These are phyloP conservation scores for Lipomyces yamanashiensis DNA, from an alignment of 805 yeast genomes.

Conservation along the genomic window DNA sequence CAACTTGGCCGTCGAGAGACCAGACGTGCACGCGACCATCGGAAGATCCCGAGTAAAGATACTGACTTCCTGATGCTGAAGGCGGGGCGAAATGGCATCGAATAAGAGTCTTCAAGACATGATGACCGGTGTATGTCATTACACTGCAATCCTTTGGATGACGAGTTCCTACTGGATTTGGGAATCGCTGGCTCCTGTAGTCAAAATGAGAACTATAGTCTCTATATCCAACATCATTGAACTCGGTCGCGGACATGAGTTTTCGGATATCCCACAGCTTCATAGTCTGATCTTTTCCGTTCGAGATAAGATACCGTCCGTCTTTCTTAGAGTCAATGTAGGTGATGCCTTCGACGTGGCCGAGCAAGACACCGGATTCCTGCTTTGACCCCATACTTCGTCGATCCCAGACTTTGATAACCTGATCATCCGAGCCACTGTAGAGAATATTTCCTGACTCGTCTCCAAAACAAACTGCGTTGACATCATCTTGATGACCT, in stretches of 20 bases:
- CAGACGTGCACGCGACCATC: constrained; percentile 42
- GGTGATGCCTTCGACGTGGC: constrained; percentile 44
- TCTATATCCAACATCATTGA: constrained; percentile 13
- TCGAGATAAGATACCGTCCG: constrained; percentile 41
- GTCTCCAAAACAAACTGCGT: constrained; percentile 41
- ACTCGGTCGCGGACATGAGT: constrained; percentile 28
- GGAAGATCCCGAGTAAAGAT: constrained; percentile 43
- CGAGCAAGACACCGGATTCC: constrained; percentile 41
- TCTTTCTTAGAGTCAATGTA: constrained; percentile 40
- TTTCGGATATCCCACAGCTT: constrained; percentile 44
- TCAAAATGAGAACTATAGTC: constrained; percentile 36
- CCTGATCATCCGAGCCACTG: constrained; percentile 58
- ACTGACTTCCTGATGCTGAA: constrained; percentile 40
- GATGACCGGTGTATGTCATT: constrained; percentile 43
- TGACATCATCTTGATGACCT: constrained; percentile 40
- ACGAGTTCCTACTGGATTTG: constrained; percentile 34
- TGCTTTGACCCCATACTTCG: constrained; percentile 34
- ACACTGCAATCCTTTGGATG: constrained; percentile 42
- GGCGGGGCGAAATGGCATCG: constrained; percentile 43
- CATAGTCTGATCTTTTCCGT: constrained; percentile 43
- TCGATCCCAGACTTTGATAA: constrained; percentile 56
- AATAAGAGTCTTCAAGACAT: constrained; percentile 41
- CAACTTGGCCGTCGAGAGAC: constrained; percentile 42
- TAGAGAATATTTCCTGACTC: constrained; percentile 49
- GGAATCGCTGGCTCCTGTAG: constrained; percentile 38